A percentile compares a stretch with the other conserved stretches of the same genome.
Conservation (phyloP, 768 basidiomycete genomes). For the Mycena metata region DNA sequence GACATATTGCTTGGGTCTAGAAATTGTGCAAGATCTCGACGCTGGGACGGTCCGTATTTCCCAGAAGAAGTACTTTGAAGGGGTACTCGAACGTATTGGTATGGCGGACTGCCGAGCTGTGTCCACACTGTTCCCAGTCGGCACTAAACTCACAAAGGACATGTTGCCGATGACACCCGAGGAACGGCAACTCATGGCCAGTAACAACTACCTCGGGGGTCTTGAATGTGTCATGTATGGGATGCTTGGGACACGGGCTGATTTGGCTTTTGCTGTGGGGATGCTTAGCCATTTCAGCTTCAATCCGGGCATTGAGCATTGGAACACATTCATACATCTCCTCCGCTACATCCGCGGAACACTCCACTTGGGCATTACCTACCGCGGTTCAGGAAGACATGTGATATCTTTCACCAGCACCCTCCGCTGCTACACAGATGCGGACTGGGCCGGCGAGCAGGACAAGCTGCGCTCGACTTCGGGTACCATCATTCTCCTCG, state of each 20-base stretch:
- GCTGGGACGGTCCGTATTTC: neutral
- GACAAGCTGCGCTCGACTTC: neutral
- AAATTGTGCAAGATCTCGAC: neutral
- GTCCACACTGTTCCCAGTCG: neutral
- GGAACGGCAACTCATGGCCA: neutral
- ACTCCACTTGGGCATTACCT: neutral
- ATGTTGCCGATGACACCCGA: neutral
- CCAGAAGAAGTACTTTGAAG: neutral
- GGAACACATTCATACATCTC: neutral
- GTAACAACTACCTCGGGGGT: neutral
- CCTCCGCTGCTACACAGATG: neutral
- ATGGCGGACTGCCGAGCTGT: neutral
- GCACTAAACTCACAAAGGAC: neutral
- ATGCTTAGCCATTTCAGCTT: neutral
- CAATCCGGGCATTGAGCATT: neutral
- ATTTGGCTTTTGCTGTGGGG: neutral
- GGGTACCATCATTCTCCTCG: neutral
- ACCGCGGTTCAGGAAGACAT: neutral
- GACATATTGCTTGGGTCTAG: neutral
- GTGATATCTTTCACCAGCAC: neutral
- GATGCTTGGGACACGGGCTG: neutral
- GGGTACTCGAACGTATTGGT: neutral
- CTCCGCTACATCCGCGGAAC: neutral
- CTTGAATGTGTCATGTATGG: slow-evolving; percentile 1
- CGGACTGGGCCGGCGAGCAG: neutral